These are phyloP conservation scores for Triangularia verruculosa DNA, from an alignment of 2,329 filamentous ascomycete genomes.

Conservation along the genomic window DNA sequence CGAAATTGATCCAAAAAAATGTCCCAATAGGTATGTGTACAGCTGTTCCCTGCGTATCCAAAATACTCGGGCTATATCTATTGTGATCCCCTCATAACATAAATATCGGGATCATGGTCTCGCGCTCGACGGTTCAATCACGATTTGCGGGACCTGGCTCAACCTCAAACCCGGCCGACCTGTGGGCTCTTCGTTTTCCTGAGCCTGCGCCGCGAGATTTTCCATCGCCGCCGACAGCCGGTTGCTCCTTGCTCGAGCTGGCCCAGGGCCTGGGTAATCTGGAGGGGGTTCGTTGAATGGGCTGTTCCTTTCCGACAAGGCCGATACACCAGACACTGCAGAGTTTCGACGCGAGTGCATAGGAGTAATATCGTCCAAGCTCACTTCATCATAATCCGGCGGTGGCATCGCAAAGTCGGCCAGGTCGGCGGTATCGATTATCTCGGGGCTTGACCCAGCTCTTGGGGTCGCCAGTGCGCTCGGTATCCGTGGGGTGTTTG, in stretches of 20 bases:
- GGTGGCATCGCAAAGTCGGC: conserved; percentile 48
- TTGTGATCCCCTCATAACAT: neutral
- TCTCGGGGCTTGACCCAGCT: conserved; percentile 51
- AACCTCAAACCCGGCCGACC: conserved; percentile 52
- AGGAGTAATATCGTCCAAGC: conserved; percentile 33
- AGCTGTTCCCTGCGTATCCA: conserved; percentile 5
- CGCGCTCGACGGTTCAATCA: conserved; percentile 53
- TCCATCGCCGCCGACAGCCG: conserved; percentile 35
- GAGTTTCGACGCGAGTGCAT: conserved; percentile 27
- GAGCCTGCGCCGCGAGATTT: conserved; percentile 27
- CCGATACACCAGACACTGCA: conserved; percentile 25
- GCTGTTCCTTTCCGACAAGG: conserved; percentile 38
- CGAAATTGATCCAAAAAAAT: no score
- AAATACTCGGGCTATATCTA: neutral
- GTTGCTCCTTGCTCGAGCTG: conserved; percentile 31
- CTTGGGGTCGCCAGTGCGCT: conserved; percentile 31
- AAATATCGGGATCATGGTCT: conserved; percentile 26
- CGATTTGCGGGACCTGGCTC: conserved; percentile 52
- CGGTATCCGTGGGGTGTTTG: conserved; percentile 39
- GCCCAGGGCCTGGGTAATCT: conserved; percentile 43
- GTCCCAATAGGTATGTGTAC: conserved; percentile 4
- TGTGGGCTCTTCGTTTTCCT: conserved; percentile 31
- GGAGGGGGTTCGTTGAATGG: conserved; percentile 50
- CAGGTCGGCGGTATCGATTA: conserved; percentile 47
- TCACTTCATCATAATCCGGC: conserved; percentile 49